Conservation (phyloP, 371 early-diverging fungal species). For the Lichtheimia ramosa region DNA sequence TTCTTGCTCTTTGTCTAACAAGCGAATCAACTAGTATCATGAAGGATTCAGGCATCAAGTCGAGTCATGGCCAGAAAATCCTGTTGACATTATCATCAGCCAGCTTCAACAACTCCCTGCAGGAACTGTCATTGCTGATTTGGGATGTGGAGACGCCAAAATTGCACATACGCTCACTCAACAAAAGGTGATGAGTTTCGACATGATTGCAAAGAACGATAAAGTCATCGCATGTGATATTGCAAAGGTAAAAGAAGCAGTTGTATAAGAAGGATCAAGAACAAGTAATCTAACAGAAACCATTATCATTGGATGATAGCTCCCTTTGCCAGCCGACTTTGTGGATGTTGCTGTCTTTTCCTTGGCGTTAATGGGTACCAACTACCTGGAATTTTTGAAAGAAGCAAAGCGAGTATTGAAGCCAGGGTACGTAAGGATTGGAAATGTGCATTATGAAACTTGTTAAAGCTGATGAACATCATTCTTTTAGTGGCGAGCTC, state of each 20-base stretch:
- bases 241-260: constrained; percentile 58
- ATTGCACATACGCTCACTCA: constrained; percentile 76
- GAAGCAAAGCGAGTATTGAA: constrained; percentile 94
- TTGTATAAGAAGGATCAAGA: neutral
- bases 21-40: constrained; percentile 74
- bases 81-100: constrained; percentile 85
- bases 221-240: constrained; percentile 94
- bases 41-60: constrained; percentile 95
- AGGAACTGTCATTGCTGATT: constrained; percentile 82
- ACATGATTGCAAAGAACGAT: constrained; percentile 85
- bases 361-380: constrained; percentile 96
- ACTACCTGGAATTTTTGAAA: constrained; percentile 87
- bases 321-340: constrained; percentile 71
- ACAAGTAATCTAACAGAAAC: neutral
- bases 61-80: constrained; percentile 96
- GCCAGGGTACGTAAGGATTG: constrained; percentile 55
- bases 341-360: constrained; percentile 95
- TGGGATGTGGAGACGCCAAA: constrained; percentile 98
- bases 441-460: neutral
- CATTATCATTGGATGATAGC: constrained; percentile 12
- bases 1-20: neutral
- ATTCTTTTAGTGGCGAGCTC: constrained; percentile 74
- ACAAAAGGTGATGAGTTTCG: constrained; percentile 89
- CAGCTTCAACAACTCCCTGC: constrained; percentile 58
- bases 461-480: constrained; percentile 6